Evolutionary conservation across 768 basidiomycete species (phyloP), one percentile per base, ranked within the genome.

Genomic region (Daedaleopsis sinensis): DNA sequence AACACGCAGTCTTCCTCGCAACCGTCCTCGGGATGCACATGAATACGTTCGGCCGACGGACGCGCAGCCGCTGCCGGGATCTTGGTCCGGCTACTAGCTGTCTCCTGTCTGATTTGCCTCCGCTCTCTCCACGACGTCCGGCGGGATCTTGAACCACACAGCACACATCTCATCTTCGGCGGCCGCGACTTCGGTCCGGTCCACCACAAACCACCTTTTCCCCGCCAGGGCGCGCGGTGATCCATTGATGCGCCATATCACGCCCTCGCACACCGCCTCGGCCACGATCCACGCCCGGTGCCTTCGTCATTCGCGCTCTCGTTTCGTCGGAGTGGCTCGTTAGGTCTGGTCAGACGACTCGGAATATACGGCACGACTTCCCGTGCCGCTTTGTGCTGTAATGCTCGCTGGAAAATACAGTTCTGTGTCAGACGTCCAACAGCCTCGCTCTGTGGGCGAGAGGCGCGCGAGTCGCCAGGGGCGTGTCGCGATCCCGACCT

Each of bases 81-180:
- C 24, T 52, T 57, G 55, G 49, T 62, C 61, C 61, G 61, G 55
- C 55, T 52, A 50, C 61, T 55, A 59, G 43, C 57, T 52, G 47
- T 46, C 44, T 48, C 7, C 32, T 19, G 37, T 23, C 58, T 54
- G 52, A 54, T 54, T 48, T 59, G 51, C 58, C 21, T 39, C 46
- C 52, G 52, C 15, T 23, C 49, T 24, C 27, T 36, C 27, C 48
- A 38, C 57, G 37, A 50, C 48, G 57, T 38, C 57, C 27, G 37
- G 57, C 11, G 38, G 24, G 47, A 44, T 56, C 46, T 9, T 21
- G 47, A 19, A 16, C 16, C n/a, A 5, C 43, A 13, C 51, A 43
- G 35, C 27, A 47, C 48, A 24, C 21, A 49, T 49, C 19, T 55
- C 38, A 61, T 56, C 54, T 43, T 27, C 32, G 42, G 60, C 60